phyloP scores from a whole-genome alignment of 164 flowering plant species.

The Berberis thunbergii region DNA sequence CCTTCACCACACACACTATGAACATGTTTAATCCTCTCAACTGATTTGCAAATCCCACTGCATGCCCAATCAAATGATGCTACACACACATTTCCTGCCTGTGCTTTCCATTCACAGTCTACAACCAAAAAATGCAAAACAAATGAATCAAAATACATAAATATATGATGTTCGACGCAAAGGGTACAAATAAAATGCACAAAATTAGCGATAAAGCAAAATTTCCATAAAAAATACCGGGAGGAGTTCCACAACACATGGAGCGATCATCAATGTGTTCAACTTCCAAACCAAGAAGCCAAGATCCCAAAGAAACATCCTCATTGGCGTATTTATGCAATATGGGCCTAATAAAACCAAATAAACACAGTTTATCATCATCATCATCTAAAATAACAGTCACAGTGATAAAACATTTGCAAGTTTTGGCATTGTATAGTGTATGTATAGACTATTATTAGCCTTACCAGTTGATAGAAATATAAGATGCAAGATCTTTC shows the following conservation, averaged over 20 bases:
- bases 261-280: conserved; percentile 62
- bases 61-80: conserved; percentile 89
- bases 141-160: neutral
- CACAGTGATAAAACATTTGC: neutral
- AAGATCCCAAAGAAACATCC: conserved; percentile 73
- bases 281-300: conserved; percentile 75
- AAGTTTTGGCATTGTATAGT: neutral
- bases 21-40: conserved; percentile 58
- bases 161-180: neutral
- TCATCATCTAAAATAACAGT: neutral
- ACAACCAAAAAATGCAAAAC: neutral
- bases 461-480: conserved; percentile 57
- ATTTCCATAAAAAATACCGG: conserved; percentile 30
- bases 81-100: conserved; percentile 58
- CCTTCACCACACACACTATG: conserved; percentile 69
- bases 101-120: conserved; percentile 84
- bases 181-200: neutral
- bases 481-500: conserved; percentile 70
- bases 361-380: neutral
- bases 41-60: conserved; percentile 83
- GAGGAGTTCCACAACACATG: conserved; percentile 79
- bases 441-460: neutral
- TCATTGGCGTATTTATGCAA: conserved; percentile 76
- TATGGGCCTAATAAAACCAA: conserved; percentile 31
- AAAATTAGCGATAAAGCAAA: neutral